phyloP scores from a whole-genome alignment of 768 basidiomycete species.

The Mycena polygramma region DNA sequence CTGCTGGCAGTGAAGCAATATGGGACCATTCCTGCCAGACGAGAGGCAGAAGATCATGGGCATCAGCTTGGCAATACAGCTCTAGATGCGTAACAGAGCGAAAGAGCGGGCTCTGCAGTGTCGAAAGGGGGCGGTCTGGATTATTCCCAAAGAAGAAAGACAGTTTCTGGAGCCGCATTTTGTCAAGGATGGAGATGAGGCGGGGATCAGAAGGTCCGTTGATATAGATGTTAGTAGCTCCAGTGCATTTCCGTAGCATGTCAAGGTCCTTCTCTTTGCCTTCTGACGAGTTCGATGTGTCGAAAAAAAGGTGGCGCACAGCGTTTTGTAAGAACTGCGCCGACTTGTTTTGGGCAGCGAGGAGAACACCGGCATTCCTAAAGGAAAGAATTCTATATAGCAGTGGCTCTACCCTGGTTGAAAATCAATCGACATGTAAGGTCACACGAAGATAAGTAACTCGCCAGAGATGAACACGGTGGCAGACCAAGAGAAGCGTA shows the following conservation, averaged over 20 bases:
- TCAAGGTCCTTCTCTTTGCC: neutral
- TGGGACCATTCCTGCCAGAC: too few species aligned
- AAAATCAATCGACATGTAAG: too few species aligned
- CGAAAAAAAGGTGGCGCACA: neutral
- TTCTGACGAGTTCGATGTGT: rapidly evolving
- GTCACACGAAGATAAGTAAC: too few species aligned
- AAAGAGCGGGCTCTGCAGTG: neutral
- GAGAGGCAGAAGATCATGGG: too few species aligned
- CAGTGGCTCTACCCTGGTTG: too few species aligned
- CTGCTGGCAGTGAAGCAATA: too few species aligned
- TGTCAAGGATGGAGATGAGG: neutral
- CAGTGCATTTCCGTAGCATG: neutral
- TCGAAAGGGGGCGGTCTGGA: neutral
- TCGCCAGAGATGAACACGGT: too few species aligned
- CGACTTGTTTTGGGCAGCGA: neutral
- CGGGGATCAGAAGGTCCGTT: neutral
- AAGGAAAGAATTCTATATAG: neutral
- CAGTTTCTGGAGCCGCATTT: neutral
- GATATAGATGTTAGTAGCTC: neutral
- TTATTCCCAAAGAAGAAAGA: neutral
- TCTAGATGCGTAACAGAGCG: neutral
- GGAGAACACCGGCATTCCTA: neutral
- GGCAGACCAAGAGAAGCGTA: too few species aligned
- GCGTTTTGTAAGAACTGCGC: neutral
- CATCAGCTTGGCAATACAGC: neutral